Evolutionary conservation across 1,284 basidiomycete species (phyloP).

Genomic region (Sporisorium graminicola): DNA sequence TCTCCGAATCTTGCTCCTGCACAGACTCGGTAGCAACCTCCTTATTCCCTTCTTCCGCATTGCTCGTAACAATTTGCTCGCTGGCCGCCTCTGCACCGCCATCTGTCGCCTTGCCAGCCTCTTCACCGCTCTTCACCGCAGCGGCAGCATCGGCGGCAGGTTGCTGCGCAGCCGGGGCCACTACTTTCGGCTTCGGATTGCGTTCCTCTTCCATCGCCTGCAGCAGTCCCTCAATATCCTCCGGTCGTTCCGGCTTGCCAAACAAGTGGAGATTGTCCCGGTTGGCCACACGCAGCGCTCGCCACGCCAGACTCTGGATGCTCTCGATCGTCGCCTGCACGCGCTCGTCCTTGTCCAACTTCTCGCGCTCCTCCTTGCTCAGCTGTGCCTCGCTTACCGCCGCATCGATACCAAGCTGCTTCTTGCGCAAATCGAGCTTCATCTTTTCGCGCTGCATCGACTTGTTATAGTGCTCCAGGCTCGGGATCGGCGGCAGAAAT

Average conservation of each 20-base stretch:
- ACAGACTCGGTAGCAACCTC: not conserved
- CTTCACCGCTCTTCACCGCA: not conserved
- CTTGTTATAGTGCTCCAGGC: conserved; percentile 52
- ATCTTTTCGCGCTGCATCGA: conserved; percentile 54
- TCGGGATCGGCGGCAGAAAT: conserved; percentile 48
- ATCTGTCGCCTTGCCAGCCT: not conserved
- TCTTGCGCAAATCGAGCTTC: conserved; percentile 51
- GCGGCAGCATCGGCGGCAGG: not conserved
- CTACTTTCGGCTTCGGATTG: conserved; percentile 36
- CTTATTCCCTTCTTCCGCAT: not conserved
- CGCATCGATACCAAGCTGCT: conserved; percentile 52
- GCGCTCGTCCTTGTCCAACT: conserved; percentile 41
- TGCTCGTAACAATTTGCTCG: not conserved
- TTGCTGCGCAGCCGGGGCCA: not conserved
- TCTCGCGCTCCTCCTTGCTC: conserved; percentile 36
- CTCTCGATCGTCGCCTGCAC: conserved; percentile 33
- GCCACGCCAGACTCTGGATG: conserved; percentile 61
- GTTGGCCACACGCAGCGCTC: conserved; percentile 55
- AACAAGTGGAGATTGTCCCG: conserved; percentile 52
- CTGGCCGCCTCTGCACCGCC: not conserved
- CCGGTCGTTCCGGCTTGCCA: conserved; percentile 41
- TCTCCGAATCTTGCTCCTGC: conserved; percentile 2
- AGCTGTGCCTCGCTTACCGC: conserved; percentile 12
- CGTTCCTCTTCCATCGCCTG: conserved; percentile 49
- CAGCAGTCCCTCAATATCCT: conserved; percentile 49